Evolutionary conservation across 2,329 filamentous ascomycete genomes (phyloP).

Genomic region (Stachybotrys elegans): DNA sequence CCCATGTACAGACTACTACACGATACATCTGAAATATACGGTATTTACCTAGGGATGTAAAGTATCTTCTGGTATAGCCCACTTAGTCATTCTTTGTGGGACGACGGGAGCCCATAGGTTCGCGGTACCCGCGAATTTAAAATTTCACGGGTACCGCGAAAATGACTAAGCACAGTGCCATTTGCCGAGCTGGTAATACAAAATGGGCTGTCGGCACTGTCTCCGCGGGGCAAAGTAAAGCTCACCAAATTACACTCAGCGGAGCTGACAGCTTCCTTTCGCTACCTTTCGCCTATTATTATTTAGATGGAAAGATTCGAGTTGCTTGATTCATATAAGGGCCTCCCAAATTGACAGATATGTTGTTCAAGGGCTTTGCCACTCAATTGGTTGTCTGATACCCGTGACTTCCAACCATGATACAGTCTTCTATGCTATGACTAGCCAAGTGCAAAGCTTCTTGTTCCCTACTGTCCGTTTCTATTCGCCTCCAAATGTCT

Average conservation of each 20-base stretch:
- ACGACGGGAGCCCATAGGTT: constrained; percentile 1
- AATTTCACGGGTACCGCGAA: constrained; percentile 3
- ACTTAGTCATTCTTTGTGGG: too few species aligned
- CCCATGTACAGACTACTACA: too few species aligned
- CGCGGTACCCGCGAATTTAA: constrained; percentile 3
- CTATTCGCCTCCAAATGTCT: neutral
- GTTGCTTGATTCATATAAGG: constrained; percentile 1
- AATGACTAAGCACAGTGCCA: constrained; percentile 4
- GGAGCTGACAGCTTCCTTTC: constrained; percentile 1
- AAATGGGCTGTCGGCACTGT: constrained; percentile 1
- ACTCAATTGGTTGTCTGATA: constrained; percentile 1
- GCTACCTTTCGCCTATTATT: constrained; percentile 1
- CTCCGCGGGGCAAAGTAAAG: constrained; percentile 1
- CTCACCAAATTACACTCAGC: neutral
- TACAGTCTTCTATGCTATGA: neutral
- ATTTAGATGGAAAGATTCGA: neutral
- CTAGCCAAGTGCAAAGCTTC: neutral
- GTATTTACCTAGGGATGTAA: too few species aligned
- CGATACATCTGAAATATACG: too few species aligned
- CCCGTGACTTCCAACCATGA: neutral
- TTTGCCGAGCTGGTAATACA: constrained; percentile 2
- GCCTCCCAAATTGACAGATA: constrained; percentile 1
- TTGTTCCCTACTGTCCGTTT: neutral
- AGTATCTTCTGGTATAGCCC: too few species aligned
- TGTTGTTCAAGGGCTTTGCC: constrained; percentile 1